Evolutionary conservation across 306 rosid species (phyloP).

Genomic region (Quillaja saponaria): DNA sequence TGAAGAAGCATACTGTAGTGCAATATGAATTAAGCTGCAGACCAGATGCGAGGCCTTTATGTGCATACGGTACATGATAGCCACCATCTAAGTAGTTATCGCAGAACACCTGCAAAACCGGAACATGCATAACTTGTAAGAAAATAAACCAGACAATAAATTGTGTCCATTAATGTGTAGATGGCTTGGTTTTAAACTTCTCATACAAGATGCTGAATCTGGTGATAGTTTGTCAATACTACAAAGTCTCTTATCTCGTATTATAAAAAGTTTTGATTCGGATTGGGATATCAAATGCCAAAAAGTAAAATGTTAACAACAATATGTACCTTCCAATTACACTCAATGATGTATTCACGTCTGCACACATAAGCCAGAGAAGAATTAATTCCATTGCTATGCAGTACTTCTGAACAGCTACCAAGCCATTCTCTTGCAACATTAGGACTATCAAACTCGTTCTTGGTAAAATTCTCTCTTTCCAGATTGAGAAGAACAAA

Average conservation of each 20-base stretch:
- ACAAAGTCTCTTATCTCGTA: no score
- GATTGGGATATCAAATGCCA: no score
- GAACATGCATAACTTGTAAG: no score
- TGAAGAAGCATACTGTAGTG: slow-evolving; percentile 55
- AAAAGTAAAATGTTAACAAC: no score
- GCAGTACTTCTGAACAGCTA: slow-evolving; percentile 62
- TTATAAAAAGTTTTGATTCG: no score
- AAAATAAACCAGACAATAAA: not conserved
- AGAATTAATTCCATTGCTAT: slow-evolving; percentile 61
- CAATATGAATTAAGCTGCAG: slow-evolving; percentile 78
- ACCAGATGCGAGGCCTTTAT: slow-evolving; percentile 80
- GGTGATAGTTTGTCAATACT: no score
- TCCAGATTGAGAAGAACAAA: slow-evolving; percentile 78
- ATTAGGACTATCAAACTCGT: slow-evolving; percentile 35
- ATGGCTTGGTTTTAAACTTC: slow-evolving; percentile 9
- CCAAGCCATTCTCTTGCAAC: slow-evolving; percentile 83
- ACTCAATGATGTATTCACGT: slow-evolving; percentile 77
- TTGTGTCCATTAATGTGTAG: not conserved
- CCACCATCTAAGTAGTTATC: slow-evolving; percentile 98
- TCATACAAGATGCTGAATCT: not conserved
- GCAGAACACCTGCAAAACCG: slow-evolving; percentile 71
- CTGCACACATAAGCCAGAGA: slow-evolving; percentile 68
- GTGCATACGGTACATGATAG: slow-evolving; percentile 90
- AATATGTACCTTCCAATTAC: slow-evolving; percentile 85
- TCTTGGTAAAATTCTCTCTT: slow-evolving; percentile 31